Base-by-base conservation (phyloP, 495 filamentous ascomycete genomes). In the Recurvomyces mirabilis region DNA sequence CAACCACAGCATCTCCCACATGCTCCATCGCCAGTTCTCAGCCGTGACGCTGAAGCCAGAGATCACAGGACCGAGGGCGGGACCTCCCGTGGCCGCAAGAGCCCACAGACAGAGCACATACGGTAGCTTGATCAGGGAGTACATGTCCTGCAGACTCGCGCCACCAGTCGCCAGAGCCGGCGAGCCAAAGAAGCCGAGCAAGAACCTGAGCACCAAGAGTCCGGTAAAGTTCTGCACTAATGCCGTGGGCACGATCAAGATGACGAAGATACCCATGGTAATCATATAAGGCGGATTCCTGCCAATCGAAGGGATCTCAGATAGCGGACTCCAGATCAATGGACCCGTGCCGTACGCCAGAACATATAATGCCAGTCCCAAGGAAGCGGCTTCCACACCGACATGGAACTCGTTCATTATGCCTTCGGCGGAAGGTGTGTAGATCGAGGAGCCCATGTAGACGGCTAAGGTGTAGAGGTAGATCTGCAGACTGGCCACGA, bases 31-130 rank as follows among this genome's bases (percentile, higher is more conserved):
- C 63, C 63, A 66, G 46, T 60, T 61, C 38, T 65, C 65, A 14
- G 69, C 70, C 0, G 68, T 62, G 30, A 81, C 77, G n/a, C 71
- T 67, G 57, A 80, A 83, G 14, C 78, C 77, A 22, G 68, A 72
- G 25, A 81, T 69, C 1, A 80, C 66, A 4, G 78, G 79, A 1
- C 77, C 78, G 0, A 82, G 68, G 2, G 73, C 68, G 13, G 72
- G 72, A 50, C 60, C 68, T 43, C 55, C 56, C 7, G 51, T 61
- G 5, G 72, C 69, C 3, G 58, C 17, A 57, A 65, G 44, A 14
- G 72, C 73, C 73, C 73, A 76, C 18, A 69, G 42, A 29, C 68
- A 70, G 46, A 77, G 59, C 13, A 66, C 69, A 41, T 73, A 75
- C 13, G 73, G 72, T 22, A 75, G 60, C 46, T 71, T 65, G 52